Evolutionary conservation across 768 basidiomycete genomes (phyloP).

Genomic region (Pulveroboletus sp.): DNA sequence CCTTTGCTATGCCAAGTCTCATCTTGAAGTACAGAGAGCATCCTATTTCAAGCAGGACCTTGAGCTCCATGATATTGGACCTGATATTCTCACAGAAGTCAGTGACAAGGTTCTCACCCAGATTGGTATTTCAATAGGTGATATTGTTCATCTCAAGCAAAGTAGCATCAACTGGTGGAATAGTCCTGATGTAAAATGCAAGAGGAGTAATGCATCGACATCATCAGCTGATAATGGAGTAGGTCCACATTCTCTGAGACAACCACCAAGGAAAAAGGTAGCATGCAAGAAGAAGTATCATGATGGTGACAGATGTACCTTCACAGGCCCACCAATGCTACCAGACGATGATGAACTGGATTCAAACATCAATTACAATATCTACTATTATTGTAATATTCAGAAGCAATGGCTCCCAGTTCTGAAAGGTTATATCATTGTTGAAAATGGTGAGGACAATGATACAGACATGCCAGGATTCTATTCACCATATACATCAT

Average conservation of each 20-base stretch:
- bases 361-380: no score
- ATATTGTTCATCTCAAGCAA: slow-evolving; percentile 6
- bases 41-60: neutral
- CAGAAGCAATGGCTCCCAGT: no score
- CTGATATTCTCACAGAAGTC: neutral
- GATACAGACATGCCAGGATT: no score
- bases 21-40: neutral
- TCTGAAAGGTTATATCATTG: no score
- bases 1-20: slow-evolving; percentile 2
- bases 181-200: neutral
- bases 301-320: neutral
- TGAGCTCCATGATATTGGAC: neutral
- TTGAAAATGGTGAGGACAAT: no score
- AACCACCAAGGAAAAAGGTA: neutral
- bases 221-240: no score
- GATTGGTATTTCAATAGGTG: neutral
- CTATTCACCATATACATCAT: no score
- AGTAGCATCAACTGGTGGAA: slow-evolving; percentile 1
- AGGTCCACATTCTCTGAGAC: neutral
- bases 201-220: neutral
- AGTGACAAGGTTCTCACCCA: neutral
- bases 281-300: neutral
- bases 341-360: neutral
- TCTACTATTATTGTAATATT: no score
- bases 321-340: neutral